Base-by-base conservation (phyloP, 1,284 basidiomycete species). In the Pyrrhoderma lamaoense region DNA sequence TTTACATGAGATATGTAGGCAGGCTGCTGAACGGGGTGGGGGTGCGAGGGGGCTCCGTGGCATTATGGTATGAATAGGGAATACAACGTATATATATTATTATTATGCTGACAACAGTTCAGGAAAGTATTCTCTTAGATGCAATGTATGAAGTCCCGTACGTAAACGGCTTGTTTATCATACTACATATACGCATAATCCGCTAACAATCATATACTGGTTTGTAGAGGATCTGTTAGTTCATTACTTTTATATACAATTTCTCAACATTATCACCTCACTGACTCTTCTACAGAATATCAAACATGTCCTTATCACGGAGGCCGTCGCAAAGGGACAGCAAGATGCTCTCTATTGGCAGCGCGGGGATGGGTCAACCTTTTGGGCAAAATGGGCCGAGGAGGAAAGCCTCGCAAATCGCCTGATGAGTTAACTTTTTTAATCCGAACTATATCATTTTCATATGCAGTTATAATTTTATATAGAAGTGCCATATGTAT, bases 131-230 rank as follows among this genome's bases (percentile, higher is more conserved):
- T 3, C 68, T 93, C 38, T 66, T 92, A 47, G 90, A 95, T 51
- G 75, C 89, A 0, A 94, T 95, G 90, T 94, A 89, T 64, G 90
- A 94, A 70, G 85, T 78, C 61, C 91, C 80, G 90, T 93, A 66
- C 80, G 90, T 83, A 21, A 31, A 27, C 51, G 23, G 13, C 47
- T 31, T 11, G 27, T 11, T 31, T 31, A 11, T 31, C 7, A 31
- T 31, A 31, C 11, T n/a, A n/a, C n/a, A n/a, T n/a, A n/a, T n/a
- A n/a, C n/a, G n/a, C n/a, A n/a, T n/a, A n/a, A n/a, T n/a, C n/a
- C n/a, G n/a, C n/a, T n/a, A n/a, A n/a, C n/a, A n/a, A n/a, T n/a
- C n/a, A n/a, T n/a, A n/a, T n/a, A n/a, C n/a, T n/a, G n/a, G n/a
- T n/a, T n/a, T n/a, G n/a, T 51, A 75, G 75, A 47, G 74, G 74